Base-by-base conservation (phyloP, 352 stramenopile genomes). In the Pythium graminicola region DNA sequence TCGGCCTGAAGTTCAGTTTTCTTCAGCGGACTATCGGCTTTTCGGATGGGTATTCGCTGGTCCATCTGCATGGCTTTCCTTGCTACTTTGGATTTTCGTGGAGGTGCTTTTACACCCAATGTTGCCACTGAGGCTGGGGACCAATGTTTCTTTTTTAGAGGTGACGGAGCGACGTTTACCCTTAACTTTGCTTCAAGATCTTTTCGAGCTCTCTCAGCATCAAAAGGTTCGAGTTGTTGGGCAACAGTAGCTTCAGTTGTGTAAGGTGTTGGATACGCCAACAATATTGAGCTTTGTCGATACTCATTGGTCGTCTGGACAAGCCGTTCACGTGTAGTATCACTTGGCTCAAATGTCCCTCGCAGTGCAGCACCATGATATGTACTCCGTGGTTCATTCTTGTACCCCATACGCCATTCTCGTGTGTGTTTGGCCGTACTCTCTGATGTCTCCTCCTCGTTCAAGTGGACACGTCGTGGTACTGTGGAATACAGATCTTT, bases 401-500 rank as follows among this genome's bases (percentile, higher is more conserved):
- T 61, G 53, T 81, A 80, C 4, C 74, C 72, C 6, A 83, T 50
- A 6, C 70, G 65, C 74, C 70, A 83, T 24, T 71, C 68, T 0
- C 35, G 52, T 3, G 40, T 20, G 48, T 65, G 58, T 32, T 53
- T 46, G 23, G 61, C 57, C 1, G 60, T 61, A 1, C 55, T 39
- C 26, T 39, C 54, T 3, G 48, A 47, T 29, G 54, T 63, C 6
- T 54, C 55, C 0, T 35, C 22, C 2, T 44, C 28, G 2, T 33
- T 16, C 10, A 58, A 53, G 42, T 55, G 26, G 22, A 62, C 40
- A 11, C 70, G 71, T 26, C 65, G 77, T 5, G 73, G 60, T 1
- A 83, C 73, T 0, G 76, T 85, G 11, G 76, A 68, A 28, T 60
- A 60, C 7, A 86, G 69, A 35, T 82, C 76, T n/a, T 59, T 54